Percentiles rank a stretch among this genome's conserved stretches.
These are phyloP conservation scores for Fusarium sororula DNA, from an alignment of 2,329 filamentous ascomycete species.

Conservation along the genomic window DNA sequence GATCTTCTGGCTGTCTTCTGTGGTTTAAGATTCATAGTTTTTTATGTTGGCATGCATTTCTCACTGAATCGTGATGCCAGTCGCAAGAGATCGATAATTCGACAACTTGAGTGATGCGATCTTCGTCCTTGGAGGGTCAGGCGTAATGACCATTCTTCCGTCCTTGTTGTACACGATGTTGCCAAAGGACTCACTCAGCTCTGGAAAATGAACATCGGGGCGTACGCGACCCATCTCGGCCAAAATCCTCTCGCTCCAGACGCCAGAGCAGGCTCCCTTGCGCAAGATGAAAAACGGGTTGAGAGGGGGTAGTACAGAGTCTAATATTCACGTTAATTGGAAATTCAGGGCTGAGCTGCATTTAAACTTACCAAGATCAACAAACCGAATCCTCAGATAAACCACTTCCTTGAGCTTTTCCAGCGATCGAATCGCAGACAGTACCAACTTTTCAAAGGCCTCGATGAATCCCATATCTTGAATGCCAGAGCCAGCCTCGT, in stretches of 20 bases:
- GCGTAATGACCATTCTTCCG: conserved; percentile 64
- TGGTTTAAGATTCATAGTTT: background rate
- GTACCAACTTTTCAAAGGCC: conserved; percentile 74
- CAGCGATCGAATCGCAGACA: conserved; percentile 70
- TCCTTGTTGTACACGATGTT: conserved; percentile 68
- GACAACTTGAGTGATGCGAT: conserved; percentile 65
- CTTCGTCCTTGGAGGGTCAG: conserved; percentile 62
- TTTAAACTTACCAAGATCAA: conserved; percentile 69
- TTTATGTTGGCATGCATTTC: background rate
- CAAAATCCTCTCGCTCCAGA: conserved; percentile 77
- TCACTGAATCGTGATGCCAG: conserved; percentile 51
- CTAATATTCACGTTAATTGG: conserved; percentile 50
- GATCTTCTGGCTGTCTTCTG: background rate
- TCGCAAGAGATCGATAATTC: conserved; percentile 63
- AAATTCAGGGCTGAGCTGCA: background rate
- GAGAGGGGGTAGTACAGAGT: conserved; percentile 74
- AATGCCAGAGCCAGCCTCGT: conserved; percentile 74
- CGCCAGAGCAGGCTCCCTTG: conserved; percentile 69
- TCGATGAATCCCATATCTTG: conserved; percentile 77
- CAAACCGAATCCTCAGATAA: conserved; percentile 76
- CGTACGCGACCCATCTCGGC: conserved; percentile 66
- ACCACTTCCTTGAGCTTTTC: conserved; percentile 66
- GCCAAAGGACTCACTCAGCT: conserved; percentile 71
- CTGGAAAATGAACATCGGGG: conserved; percentile 66
- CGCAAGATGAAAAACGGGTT: conserved; percentile 77